phyloP scores from a whole-genome alignment of 192 early-diverging fungal species.

The Coemansia asiatica region DNA sequence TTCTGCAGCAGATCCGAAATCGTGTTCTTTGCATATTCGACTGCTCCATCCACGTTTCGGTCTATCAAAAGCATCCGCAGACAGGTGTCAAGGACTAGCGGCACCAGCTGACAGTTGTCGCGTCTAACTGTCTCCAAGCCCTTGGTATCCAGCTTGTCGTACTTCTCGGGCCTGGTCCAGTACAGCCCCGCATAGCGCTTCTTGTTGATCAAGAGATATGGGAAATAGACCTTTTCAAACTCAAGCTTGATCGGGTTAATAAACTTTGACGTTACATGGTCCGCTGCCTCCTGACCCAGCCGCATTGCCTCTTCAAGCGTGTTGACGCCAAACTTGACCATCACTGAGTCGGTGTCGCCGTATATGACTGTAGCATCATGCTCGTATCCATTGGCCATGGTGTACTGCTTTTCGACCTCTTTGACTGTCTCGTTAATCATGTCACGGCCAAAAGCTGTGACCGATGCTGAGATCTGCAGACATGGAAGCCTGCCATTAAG shows the following conservation, averaged over 20 bases:
- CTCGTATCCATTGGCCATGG: slow-evolving; percentile 82
- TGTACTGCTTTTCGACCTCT: slow-evolving; percentile 81
- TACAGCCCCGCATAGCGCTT: slow-evolving; percentile 98
- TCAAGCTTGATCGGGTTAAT: slow-evolving; percentile 95
- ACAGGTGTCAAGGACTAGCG: slow-evolving; percentile 89
- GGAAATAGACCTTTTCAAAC: slow-evolving; percentile 99
- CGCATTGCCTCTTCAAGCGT: slow-evolving; percentile 83
- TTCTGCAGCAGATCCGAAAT: slow-evolving; percentile 95
- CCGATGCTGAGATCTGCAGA: slow-evolving; percentile 89
- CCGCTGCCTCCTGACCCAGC: slow-evolving; percentile 82
- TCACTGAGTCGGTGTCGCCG: slow-evolving; percentile 98
- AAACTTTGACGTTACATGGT: slow-evolving; percentile 82
- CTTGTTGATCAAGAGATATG: slow-evolving; percentile 97
- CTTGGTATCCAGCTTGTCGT: slow-evolving; percentile 96
- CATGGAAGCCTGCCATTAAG: slow-evolving; percentile 89
- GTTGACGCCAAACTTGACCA: slow-evolving; percentile 94
- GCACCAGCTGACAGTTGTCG: slow-evolving; percentile 92
- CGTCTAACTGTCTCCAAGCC: slow-evolving; percentile 98
- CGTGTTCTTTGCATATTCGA: slow-evolving; percentile 78
- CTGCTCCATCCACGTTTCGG: slow-evolving; percentile 81
- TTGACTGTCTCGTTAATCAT: slow-evolving; percentile 93
- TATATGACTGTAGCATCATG: slow-evolving; percentile 92
- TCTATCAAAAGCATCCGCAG: slow-evolving; percentile 89
- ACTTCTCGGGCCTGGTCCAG: slow-evolving; percentile 91
- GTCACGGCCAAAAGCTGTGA: slow-evolving; percentile 90